Conservation (phyloP, 2,329 filamentous ascomycete species). For the Chaetomiaceae sp. region DNA sequence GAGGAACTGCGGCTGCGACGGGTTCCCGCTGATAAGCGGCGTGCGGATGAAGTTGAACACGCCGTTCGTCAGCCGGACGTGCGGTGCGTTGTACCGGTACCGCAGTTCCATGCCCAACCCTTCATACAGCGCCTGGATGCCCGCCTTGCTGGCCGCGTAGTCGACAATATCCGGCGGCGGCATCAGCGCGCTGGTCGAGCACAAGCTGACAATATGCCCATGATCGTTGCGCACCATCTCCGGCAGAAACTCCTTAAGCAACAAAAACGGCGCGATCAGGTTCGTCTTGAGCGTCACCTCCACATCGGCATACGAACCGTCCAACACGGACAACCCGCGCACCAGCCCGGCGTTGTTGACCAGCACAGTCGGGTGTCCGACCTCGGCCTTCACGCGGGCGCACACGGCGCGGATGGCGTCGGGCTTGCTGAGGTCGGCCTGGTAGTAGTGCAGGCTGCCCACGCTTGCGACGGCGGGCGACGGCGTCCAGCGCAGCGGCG, state of each 20-base stretch:
- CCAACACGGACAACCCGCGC: conserved; percentile 26
- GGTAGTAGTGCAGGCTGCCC: conserved; percentile 28
- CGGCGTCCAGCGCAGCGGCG: conserved; percentile 27
- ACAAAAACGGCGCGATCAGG: conserved; percentile 52
- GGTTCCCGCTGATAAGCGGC: conserved; percentile 27
- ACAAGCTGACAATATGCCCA: conserved; percentile 59
- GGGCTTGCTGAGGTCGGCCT: conserved; percentile 35
- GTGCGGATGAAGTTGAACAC: conserved; percentile 31
- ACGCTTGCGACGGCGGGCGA: conserved; percentile 17
- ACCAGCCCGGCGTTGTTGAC: conserved; percentile 33
- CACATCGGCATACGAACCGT: conserved; percentile 26
- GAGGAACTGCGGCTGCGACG: conserved; percentile 24
- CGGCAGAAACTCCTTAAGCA: conserved; percentile 54
- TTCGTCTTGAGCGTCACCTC: conserved; percentile 38
- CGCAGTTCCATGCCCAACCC: conserved; percentile 29
- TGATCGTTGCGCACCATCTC: conserved; percentile 52
- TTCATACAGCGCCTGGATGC: conserved; percentile 28
- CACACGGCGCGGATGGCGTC: conserved; percentile 27
- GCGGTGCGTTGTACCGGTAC: conserved; percentile 25
- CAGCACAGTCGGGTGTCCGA: conserved; percentile 34
- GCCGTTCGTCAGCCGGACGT: conserved; percentile 26
- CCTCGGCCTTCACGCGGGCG: conserved; percentile 26
- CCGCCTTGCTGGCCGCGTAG: conserved; percentile 51
- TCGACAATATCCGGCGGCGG: conserved; percentile 51
- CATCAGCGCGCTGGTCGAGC: conserved; percentile 50